Evolutionary conservation across 305 asterid genomes (phyloP), one percentile per base, ranked within the genome.

Genomic region (Ilex paraguariensis): DNA sequence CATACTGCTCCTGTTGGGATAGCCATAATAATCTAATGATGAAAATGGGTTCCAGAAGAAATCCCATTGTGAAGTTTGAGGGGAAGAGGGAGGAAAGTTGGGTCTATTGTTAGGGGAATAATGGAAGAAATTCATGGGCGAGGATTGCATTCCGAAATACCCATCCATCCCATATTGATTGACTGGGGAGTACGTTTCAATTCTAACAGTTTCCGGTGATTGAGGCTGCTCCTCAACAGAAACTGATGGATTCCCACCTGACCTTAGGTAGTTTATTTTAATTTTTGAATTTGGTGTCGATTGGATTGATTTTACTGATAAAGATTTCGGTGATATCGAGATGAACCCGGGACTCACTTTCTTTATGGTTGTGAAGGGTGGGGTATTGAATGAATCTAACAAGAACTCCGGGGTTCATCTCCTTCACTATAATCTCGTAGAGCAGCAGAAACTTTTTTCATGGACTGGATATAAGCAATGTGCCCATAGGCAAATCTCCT

Each of bases 1-100:
- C 55, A 77, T 64, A 57, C 79, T 73, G 75, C 63, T 72, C 65
- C 93, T 82, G 30, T 62, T 57, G 65, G 89, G 82, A 75, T 86
- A 90, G 10, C 93, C 87, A 62, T 87, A 90, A 70, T 84, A 87
- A 73, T 93, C 99, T 50, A 93, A 62, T 9, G 97, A 90, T 36
- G 97, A 84, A 72, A 93, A 93, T 17, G 99, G 99, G 67, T 93
- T 84, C 99, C 97, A 93, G 51, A 93, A 92, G 81, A 82, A 92
- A 81, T 93, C 99, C 99, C 99, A 93, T 63, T 82, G 99, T 52
- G 99, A 82, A 2, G 82, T 69, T 60, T 82, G 95, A 66, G 96
- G 91, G 1, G 95, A 84, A 66, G 88, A 87, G 7, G 95, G 82
- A 54, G 80, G 78, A 54, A 68, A 62, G 21, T 57, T 44, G 5